Base-by-base conservation (phyloP, 768 basidiomycete species). In the Boletus barrowsii region DNA sequence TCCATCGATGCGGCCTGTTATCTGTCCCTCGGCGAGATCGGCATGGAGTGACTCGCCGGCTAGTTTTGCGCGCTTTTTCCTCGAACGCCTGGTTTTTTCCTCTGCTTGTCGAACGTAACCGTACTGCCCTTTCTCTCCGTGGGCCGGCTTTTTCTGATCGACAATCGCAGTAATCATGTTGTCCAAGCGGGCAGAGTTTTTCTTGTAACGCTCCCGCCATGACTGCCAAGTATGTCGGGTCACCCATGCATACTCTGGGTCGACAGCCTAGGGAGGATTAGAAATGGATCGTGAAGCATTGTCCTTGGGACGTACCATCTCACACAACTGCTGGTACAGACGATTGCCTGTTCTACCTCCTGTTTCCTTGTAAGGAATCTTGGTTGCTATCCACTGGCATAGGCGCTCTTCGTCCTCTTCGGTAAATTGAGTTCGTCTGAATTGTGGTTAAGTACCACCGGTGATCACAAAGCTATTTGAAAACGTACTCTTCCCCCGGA, bases 121-220 rank as follows among this genome's bases (percentile, higher is more conserved):
- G 59, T 89, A 90, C 56, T 90, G 88, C 0, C 89, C 89, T 64
- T 90, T 88, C 68, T 88, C 87, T 22, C 88, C 88, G 10, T 77
- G 80, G 1, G 69, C 69, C 3, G 87, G 85, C 60, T 84, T 86
- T 65, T 82, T 88, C 65, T 84, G 77, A 26, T 82, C 83, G 2
- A 92, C 88, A 13, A 90, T 83, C 5, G 73, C 73, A 2, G 81
- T 69, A 49, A 93, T 91, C 50, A 81, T 70, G 11, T 63, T 63
- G 63, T 92, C 88, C 36, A 92, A 76, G 10, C 88, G 82, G 8
- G 72, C 65, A 0, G 87, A 74, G 56, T 93, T 87, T 70, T 92
- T 92, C 75, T 92, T 91, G 74, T 93, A 93, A 29, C 90, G 78
- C 64, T 93, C 90, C 26, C 90, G 81, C 90, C 90, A 93, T 15